Percentiles rank a stretch among this genome's conserved stretches.
Evolutionary conservation across 495 filamentous ascomycete species (phyloP).

Genomic region (Rhypophila decipiens): DNA sequence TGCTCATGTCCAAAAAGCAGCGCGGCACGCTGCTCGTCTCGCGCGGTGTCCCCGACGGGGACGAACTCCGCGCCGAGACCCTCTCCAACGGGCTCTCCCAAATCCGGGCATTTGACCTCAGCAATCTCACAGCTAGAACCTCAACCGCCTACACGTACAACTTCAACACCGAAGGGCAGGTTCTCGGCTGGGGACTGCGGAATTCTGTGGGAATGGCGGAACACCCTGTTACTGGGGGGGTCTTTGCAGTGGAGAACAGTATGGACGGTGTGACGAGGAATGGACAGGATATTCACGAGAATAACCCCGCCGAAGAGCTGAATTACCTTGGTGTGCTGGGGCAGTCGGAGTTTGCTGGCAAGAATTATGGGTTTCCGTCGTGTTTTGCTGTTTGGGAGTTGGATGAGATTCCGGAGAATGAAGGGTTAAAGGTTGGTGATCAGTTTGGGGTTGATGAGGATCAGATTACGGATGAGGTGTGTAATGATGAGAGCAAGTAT

Average conservation of each 20-base stretch:
- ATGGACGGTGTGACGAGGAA: constrained; percentile 51
- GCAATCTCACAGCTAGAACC: constrained; percentile 26
- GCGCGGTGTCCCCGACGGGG: constrained; percentile 49
- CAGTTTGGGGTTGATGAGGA: constrained; percentile 44
- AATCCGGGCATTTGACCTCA: constrained; percentile 54
- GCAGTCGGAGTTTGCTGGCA: constrained; percentile 26
- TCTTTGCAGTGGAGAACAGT: constrained; percentile 65
- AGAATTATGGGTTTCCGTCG: constrained; percentile 55
- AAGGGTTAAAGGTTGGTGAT: constrained; percentile 37
- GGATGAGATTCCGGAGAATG: constrained; percentile 43
- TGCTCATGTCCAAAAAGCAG: constrained; percentile 40
- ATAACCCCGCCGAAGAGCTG: constrained; percentile 66
- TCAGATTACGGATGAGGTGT: constrained; percentile 39
- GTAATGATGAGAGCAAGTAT: constrained; percentile 27
- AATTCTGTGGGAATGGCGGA: constrained; percentile 60
- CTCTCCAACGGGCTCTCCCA: constrained; percentile 49
- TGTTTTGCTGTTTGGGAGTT: constrained; percentile 58
- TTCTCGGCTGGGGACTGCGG: constrained; percentile 63
- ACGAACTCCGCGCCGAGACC: constrained; percentile 38
- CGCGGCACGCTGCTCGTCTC: constrained; percentile 46
- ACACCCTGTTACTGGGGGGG: constrained; percentile 49
- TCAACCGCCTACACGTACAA: constrained; percentile 37
- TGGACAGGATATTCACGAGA: constrained; percentile 51
- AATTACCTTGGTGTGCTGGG: constrained; percentile 57
- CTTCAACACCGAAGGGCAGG: constrained; percentile 36